Conservation (phyloP, 108 stramenopile genomes). For the Epithemia pelagica region DNA sequence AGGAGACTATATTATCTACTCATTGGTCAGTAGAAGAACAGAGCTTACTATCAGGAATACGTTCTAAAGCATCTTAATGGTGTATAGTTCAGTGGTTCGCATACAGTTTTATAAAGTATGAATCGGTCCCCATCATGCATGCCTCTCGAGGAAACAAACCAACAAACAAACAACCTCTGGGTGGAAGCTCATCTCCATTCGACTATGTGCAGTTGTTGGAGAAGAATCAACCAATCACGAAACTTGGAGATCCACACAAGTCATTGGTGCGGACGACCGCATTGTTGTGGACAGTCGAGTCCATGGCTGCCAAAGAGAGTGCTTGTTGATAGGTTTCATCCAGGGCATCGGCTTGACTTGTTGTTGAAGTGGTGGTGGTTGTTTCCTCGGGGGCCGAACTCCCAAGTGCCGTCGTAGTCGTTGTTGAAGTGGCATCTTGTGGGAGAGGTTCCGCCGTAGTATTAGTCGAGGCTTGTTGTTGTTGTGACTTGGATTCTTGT, state of each 20-base stretch:
- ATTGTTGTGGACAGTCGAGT: background rate
- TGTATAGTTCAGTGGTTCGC: too few relatives aligned
- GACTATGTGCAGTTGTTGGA: too few relatives aligned
- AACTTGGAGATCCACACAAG: background rate
- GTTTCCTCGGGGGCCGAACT: too few relatives aligned
- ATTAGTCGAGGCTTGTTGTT: background rate
- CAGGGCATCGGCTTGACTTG: background rate
- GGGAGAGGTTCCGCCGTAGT: background rate
- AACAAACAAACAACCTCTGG: too few relatives aligned
- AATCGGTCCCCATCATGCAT: too few relatives aligned
- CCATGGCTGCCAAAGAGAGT: background rate
- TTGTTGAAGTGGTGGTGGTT: background rate
- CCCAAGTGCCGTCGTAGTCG: background rate
- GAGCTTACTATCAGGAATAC: too few relatives aligned
- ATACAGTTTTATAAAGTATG: too few relatives aligned
- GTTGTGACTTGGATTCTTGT: slow-evolving; percentile 13
- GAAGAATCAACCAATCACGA: background rate
- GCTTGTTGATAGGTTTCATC: background rate
- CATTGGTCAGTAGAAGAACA: too few relatives aligned
- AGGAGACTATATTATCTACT: too few relatives aligned
- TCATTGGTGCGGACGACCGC: background rate
- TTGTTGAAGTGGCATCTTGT: background rate
- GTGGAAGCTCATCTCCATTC: too few relatives aligned
- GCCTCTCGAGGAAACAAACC: too few relatives aligned
- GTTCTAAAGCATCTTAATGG: too few relatives aligned